Evolutionary conservation across 1,284 basidiomycete species (phyloP).

Genomic region (Termitomyces sp.): DNA sequence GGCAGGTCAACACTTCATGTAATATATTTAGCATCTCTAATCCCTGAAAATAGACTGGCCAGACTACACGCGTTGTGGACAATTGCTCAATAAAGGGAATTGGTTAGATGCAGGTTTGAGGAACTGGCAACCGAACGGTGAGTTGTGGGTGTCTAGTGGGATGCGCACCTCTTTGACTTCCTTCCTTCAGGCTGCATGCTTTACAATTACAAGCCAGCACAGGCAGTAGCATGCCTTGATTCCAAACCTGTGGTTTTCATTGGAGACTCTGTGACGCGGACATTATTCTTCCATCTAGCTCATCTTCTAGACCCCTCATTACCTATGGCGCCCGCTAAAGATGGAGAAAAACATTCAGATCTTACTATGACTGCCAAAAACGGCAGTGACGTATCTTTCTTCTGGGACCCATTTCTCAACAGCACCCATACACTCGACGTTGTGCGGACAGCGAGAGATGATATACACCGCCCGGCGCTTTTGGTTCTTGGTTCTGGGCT

Average conservation of each 20-base stretch:
- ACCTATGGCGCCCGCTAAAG: slow-evolving; percentile 48
- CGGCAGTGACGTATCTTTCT: slow-evolving; percentile 57
- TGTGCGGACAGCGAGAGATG: slow-evolving; percentile 15
- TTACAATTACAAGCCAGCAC: slow-evolving; percentile 51
- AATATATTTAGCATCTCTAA: background rate
- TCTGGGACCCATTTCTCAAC: slow-evolving; percentile 83
- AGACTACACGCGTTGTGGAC: slow-evolving; percentile 70
- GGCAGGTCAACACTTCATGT: slow-evolving; percentile 36
- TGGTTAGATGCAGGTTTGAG: slow-evolving; percentile 68
- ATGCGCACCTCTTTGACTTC: background rate
- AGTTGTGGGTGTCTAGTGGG: slow-evolving; percentile 4
- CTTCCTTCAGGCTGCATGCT: slow-evolving; percentile 66
- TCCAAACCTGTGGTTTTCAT: slow-evolving; percentile 64
- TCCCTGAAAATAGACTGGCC: slow-evolving; percentile 46
- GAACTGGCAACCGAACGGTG: slow-evolving; percentile 86
- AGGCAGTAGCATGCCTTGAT: slow-evolving; percentile 49
- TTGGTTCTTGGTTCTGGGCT: slow-evolving; percentile 81
- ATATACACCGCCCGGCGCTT: slow-evolving; percentile 42
- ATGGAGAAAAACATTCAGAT: slow-evolving; percentile 67
- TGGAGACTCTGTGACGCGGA: slow-evolving; percentile 82
- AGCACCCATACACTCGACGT: slow-evolving; percentile 45
- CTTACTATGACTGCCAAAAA: slow-evolving; percentile 41
- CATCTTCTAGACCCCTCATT: slow-evolving; percentile 52
- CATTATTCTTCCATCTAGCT: slow-evolving; percentile 73
- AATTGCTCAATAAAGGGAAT: slow-evolving; percentile 65